Base-by-base conservation (phyloP, 495 filamentous ascomycete species). In the Massariosphaeria phaeospora region DNA sequence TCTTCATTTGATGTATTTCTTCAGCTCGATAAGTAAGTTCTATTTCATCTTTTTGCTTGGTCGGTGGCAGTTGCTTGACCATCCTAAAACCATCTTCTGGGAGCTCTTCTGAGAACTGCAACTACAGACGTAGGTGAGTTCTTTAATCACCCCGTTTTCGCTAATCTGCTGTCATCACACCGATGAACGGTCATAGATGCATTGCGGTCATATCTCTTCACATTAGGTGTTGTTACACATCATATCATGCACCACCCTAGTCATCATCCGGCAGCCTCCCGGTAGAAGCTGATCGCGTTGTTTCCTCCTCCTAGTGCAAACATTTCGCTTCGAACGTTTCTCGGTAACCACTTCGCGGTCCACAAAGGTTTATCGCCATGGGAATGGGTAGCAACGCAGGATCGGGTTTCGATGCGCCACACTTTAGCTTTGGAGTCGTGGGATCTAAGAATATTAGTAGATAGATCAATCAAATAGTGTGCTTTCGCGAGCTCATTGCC, bases 361-460 rank as follows among this genome's bases (percentile, higher is more conserved):
- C 94, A 96, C 27, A 97, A 62, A 1, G 86, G 82, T 59, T 86
- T 85, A 48, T 94, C 90, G 2, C 84, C 88, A 71, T 97, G 89
- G 21, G 83, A 86, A 67, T 96, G 90, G 17, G 94, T 97, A 31
- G 93, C 90, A 31, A 98, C 91, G 67, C 93, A 97, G 17, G 74
- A 74, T 35, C 82, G 80, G 45, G 78, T 79, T 23, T 94, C 86
- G 36, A 94, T 81, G 5, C 86, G 89, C 93, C 93, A 97, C 30
- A 97, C 88, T 67, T 95, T 95, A 21, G 84, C 86, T 69, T 95
- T 96, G 26, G 91, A 91, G 64, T 97, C 91, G 56, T 89, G 84
- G 0, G 88, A 82, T 2, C 81, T 83, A 40, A 27, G 2, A 45
- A 30, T 5, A 21, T 9, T 33, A 48, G 49, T 30, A 44, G 25